Base-by-base conservation (phyloP, 2,329 filamentous ascomycete genomes). In the Zasmidium citrigriseum region DNA sequence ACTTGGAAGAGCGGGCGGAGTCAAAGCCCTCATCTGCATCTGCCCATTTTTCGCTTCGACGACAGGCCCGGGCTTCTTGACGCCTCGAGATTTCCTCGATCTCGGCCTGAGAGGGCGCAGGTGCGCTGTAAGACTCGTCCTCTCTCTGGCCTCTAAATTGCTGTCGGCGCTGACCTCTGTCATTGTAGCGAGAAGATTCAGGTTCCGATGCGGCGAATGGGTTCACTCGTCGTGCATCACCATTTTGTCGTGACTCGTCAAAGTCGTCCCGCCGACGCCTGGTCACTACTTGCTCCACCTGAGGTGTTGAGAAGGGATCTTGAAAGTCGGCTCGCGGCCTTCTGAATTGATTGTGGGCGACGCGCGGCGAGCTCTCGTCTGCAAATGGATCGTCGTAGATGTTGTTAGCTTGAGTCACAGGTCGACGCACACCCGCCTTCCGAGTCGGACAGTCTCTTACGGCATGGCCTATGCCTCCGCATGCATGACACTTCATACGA, bases 1-100 rank as follows among this genome's bases (percentile, higher is more conserved):
- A 44, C 41, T 62, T 63, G 4, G 34, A 41, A 11, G 34, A 41
- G 4, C 34, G 34, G 18, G 60, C 58, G 4, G 55, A 55, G 21
- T 64, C 58, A n/a, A 60, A 63, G 11, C 62, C 58, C n/a, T 60
- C 58, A 10, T 63, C 64, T 10, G 51, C 56, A 24, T 62, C 60
- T 34, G 48, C 50, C 62, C 62, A 64, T 41, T 46, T 59, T 34
- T 50, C 12, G 23, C n/a, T 34, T 22, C 47, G 54, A 22, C 48
- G 54, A 18, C 34, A 45, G 2, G 29, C 52, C 22, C 41, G 11
- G 23, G 38, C 34, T 51, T 50, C 25, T 48, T 50, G 18, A 41
- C 34, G 34, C 7, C 34, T 11, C 14, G 45, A 12, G 1, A 44
- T 34, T 18, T 51, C 54, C 22, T 54, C 52, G 7, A 14, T 23